Evolutionary conservation across 2,329 filamentous ascomycete species (phyloP), one percentile per base, ranked within the genome.

Genomic region (Plectosphaerella plurivora): DNA sequence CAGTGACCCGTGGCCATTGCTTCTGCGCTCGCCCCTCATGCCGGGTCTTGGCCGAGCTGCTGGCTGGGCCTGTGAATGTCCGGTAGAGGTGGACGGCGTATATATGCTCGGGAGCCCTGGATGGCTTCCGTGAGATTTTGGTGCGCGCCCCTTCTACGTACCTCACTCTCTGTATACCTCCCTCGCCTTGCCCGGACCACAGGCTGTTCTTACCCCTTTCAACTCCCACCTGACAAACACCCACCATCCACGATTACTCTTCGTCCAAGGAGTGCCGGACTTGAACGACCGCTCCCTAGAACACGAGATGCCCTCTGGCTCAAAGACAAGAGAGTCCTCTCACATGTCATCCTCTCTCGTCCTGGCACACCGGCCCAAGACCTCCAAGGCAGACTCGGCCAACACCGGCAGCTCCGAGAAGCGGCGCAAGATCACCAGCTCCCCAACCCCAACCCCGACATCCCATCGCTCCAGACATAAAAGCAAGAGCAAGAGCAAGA

Each of bases 391-490:
- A 15, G 16, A 42, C 20, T 35, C 35, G 37, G 24, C 39, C 4
- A 37, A 33, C 22, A 14, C 22, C 10, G 52, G 52, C 36, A n/a
- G 20, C 11, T 50, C 54, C 25, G 52, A 44, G 42, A 51, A 53
- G n/a, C 52, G 55, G 22, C 45, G 28, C 33, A 51, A 47, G 44
- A 14, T 51, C 41, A 18, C n/a, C 18, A 16, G 10, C 10, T 44
- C 41, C n/a, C 18, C 41, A n/a, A 44, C n/a, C n/a, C 18, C 41
- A 12, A 22, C n/a, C n/a, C 15, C 24, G 20, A 52, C 15, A 46
- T 54, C 28, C 47, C 53, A 47, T 53, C 55, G 28, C 55, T 53
- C 47, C 55, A 20, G 35, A 45, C 33, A 45, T 45, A 48, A 51
- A 41, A 51, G 56, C 51, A 49, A 48, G 16, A 18, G n/a, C n/a